Conservation (phyloP, 1,284 basidiomycete species). For the Austroboletus rostrupii region DNA sequence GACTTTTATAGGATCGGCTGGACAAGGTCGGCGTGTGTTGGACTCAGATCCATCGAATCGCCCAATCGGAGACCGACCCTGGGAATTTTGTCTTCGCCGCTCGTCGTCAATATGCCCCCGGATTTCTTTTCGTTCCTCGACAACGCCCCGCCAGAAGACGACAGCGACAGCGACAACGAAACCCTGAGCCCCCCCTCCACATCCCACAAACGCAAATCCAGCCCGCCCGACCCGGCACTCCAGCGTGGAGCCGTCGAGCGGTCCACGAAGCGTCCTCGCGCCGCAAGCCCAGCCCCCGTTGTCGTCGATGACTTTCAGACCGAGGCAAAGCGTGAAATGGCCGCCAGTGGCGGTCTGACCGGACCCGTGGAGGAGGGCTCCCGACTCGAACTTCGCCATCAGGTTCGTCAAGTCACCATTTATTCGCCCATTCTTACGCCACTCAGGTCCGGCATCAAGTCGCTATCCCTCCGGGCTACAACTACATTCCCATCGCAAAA, state of each 20-base stretch:
- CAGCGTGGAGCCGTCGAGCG: constrained; percentile 15
- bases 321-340: constrained; percentile 85
- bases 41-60: no score
- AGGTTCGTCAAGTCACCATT: constrained; percentile 42
- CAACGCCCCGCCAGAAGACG: constrained; percentile 13
- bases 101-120: constrained; percentile 12
- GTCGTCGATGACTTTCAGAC: constrained; percentile 89
- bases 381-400: constrained; percentile 72
- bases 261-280: constrained; percentile 21
- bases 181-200: neutral
- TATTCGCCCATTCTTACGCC: constrained; percentile 5
- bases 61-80: no score
- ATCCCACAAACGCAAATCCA: constrained; percentile 24
- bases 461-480: constrained; percentile 89
- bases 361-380: constrained; percentile 65
- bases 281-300: constrained; percentile 57
- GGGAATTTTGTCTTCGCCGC: neutral
- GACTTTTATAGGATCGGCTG: no score
- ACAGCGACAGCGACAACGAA: constrained; percentile 19
- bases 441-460: constrained; percentile 88
- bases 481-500: constrained; percentile 87
- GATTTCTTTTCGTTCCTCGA: constrained; percentile 31
- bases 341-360: constrained; percentile 77
- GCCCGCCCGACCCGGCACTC: constrained; percentile 2
- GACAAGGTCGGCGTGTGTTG: no score